A percentile compares a stretch with the other conserved stretches of the same genome.
Conservation (phyloP, 2,329 filamentous ascomycete genomes). For the Rugonectria rugulosa region DNA sequence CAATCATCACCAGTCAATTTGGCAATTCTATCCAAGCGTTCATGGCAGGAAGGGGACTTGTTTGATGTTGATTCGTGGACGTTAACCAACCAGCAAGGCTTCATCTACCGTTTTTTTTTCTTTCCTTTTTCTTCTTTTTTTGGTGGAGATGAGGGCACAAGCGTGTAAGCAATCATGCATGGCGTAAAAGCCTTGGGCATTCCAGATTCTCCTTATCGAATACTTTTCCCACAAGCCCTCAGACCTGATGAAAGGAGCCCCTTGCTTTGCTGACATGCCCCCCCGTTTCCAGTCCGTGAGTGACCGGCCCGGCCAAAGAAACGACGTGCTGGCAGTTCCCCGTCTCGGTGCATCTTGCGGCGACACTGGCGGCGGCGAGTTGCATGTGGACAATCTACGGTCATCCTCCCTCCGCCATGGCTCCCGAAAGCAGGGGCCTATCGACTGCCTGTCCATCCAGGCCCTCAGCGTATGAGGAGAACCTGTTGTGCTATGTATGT, state of each 20-base stretch:
- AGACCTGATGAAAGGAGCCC: neutral
- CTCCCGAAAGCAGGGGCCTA: neutral
- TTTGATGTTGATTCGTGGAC: slow-evolving; percentile 1
- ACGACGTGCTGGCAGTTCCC: slow-evolving; percentile 18
- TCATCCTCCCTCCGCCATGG: neutral
- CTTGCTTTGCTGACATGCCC: slow-evolving; percentile 12
- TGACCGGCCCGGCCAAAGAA: slow-evolving; percentile 17
- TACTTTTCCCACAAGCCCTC: slow-evolving; percentile 1
- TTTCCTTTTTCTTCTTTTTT: too few species aligned
- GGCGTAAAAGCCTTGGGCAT: slow-evolving; percentile 3
- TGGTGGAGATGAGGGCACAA: slow-evolving; percentile 6
- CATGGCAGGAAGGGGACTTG: neutral
- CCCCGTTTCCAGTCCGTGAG: neutral
- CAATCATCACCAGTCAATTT: neutral
- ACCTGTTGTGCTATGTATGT: too few species aligned
- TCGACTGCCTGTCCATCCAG: neutral
- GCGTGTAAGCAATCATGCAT: slow-evolving; percentile 2
- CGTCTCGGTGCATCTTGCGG: slow-evolving; percentile 14
- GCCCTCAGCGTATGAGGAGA: too few species aligned
- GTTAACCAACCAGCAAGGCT: slow-evolving; percentile 7
- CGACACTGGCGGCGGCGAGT: slow-evolving; percentile 7
- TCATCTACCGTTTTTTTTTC: slow-evolving; percentile 10
- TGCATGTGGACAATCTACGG: slow-evolving; percentile 18
- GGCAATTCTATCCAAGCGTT: neutral
- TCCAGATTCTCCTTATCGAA: slow-evolving; percentile 2